These are phyloP conservation scores for Helichrysum umbraculigerum DNA, from an alignment of 129 eudicot species.

Conservation along the genomic window DNA sequence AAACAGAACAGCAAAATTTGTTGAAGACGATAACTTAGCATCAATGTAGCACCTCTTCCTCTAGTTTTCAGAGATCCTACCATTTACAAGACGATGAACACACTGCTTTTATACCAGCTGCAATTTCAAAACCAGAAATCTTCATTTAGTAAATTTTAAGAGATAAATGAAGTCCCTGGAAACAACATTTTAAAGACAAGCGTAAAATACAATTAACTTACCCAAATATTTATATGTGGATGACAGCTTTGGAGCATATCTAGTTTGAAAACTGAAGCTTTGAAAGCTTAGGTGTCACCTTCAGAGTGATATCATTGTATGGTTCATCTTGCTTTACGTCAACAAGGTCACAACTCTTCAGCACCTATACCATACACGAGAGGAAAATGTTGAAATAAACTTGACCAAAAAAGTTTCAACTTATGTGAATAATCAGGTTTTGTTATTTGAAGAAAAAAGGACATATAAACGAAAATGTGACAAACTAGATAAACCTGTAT, in stretches of 20 bases:
- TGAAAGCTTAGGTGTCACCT: constrained; percentile 58
- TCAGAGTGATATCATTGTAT: constrained; percentile 57
- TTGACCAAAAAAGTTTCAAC: not conserved
- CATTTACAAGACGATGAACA: constrained; percentile 26
- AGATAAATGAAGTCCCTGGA: not conserved
- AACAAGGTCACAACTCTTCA: constrained; percentile 56
- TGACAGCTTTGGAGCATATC: constrained; percentile 5
- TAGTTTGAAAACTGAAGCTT: constrained; percentile 45
- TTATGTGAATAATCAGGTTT: not conserved
- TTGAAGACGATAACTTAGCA: constrained; percentile 5
- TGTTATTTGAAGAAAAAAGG: not conserved
- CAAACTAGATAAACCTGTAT: not conserved
- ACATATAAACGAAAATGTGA: not conserved
- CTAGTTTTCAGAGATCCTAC: constrained; percentile 7
- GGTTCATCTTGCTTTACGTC: constrained; percentile 69
- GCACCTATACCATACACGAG: constrained; percentile 43
- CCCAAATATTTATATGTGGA: constrained; percentile 25
- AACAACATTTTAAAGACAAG: not conserved
- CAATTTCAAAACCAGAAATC: constrained; percentile 15
- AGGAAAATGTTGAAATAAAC: not conserved
- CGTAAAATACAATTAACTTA: constrained; percentile 16
- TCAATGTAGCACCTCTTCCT: constrained; percentile 7
- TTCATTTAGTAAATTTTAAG: not conserved
- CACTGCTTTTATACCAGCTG: constrained; percentile 21
- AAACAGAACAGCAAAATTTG: constrained; percentile 2